Percentiles rank a stretch among this genome's conserved stretches.
These are phyloP conservation scores for Aristolochia californica DNA, from an alignment of 164 flowering plant genomes.

Conservation along the genomic window DNA sequence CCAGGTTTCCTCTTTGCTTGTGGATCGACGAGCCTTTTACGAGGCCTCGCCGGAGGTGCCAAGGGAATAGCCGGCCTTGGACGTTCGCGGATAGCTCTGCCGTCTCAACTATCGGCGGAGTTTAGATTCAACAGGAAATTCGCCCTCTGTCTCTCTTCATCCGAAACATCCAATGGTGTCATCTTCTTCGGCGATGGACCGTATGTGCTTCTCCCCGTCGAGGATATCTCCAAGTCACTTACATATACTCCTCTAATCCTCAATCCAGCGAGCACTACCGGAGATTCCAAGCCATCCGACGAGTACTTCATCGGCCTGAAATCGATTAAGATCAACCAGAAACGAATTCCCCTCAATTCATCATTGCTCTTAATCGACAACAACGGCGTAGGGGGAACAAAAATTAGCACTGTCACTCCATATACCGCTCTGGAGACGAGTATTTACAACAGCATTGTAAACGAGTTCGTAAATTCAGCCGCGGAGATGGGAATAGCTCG, in stretches of 20 bases:
- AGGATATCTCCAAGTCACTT: conserved; percentile 11
- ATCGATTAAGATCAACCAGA: conserved; percentile 20
- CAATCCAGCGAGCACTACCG: conserved; percentile 9
- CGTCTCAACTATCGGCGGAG: conserved; percentile 11
- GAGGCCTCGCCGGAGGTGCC: conserved; percentile 8
- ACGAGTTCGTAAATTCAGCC: conserved; percentile 15
- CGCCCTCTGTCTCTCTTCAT: conserved; percentile 8
- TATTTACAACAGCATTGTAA: conserved; percentile 17
- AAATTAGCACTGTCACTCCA: conserved; percentile 19
- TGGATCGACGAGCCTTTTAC: conserved; percentile 1
- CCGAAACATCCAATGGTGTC: conserved; percentile 4
- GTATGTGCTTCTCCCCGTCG: conserved; percentile 8
- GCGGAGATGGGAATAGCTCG: conserved; percentile 6
- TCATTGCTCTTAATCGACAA: conserved; percentile 9
- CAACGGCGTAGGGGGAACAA: conserved; percentile 18
- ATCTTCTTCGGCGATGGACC: conserved; percentile 13
- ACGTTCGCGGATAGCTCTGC: conserved; percentile 3
- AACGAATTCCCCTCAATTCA: conserved; percentile 14
- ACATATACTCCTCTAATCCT: conserved; percentile 16
- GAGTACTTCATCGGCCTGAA: conserved; percentile 32
- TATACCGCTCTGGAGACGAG: conserved; percentile 26
- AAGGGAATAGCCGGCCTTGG: conserved; percentile 14
- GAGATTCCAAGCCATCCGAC: not conserved
- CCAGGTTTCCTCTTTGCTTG: conserved; percentile 10
- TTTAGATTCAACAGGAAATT: conserved; percentile 6